phyloP scores from a whole-genome alignment of 352 stramenopile genomes.

The Phytopythium ostracodes region DNA sequence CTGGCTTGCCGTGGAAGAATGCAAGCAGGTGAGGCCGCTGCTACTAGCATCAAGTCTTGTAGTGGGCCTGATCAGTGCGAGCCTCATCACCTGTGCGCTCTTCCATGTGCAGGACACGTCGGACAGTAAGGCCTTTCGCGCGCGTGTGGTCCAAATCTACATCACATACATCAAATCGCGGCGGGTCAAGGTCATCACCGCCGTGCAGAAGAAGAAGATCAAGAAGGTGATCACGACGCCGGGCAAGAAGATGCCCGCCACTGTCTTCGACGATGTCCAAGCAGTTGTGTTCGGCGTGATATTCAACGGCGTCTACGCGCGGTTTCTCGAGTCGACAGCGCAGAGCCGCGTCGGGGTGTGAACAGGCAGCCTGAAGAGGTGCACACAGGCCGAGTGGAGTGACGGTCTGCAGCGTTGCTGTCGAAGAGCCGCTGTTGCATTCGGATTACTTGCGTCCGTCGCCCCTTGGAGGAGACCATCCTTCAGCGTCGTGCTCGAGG shows the following conservation, averaged over 20 bases:
- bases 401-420: background rate
- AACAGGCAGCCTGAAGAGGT: background rate
- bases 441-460: too few species aligned
- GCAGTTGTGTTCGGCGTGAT: constrained; percentile 55
- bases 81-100: too few species aligned
- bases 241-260: constrained; percentile 34
- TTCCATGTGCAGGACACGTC: constrained; percentile 12
- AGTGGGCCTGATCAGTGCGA: background rate
- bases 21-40: constrained; percentile 29
- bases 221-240: constrained; percentile 62
- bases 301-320: constrained; percentile 44
- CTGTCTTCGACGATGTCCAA: constrained; percentile 56
- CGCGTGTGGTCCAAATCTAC: constrained; percentile 41
- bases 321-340: constrained; percentile 26
- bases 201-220: constrained; percentile 61
- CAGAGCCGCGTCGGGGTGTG: constrained; percentile 1
- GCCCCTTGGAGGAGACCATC: background rate
- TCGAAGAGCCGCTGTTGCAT: background rate
- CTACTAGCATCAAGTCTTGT: background rate
- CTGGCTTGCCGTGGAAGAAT: constrained; percentile 59
- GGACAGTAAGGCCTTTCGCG: constrained; percentile 36
- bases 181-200: constrained; percentile 57
- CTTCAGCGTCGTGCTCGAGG: background rate
- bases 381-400: background rate
- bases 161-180: constrained; percentile 59